These are phyloP conservation scores for Pythium dissotocum DNA, from an alignment of 352 stramenopile genomes.

Conservation along the genomic window DNA sequence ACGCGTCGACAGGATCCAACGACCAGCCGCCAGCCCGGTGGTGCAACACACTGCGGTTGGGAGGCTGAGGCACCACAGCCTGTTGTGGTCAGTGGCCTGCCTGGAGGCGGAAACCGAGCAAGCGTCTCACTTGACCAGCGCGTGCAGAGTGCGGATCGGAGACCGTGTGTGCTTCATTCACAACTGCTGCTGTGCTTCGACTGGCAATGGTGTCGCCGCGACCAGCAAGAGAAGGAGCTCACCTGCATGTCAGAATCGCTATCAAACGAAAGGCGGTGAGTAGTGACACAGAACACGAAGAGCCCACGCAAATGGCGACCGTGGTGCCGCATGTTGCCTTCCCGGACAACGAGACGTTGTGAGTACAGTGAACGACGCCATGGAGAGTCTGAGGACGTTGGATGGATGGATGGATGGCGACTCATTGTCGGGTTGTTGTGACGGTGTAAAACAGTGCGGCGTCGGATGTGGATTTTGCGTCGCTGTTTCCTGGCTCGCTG, in stretches of 20 bases:
- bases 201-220: background rate
- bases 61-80: background rate
- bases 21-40: conserved; percentile 1
- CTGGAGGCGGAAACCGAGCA: background rate
- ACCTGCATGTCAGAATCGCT: conserved; percentile 6
- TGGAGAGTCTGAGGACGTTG: background rate
- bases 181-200: background rate
- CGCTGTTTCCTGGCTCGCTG: conserved; percentile 24
- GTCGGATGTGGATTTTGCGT: conserved; percentile 26
- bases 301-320: background rate
- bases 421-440: background rate
- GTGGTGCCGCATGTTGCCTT: conserved; percentile 20
- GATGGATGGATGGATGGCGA: background rate
- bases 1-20: background rate
- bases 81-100: background rate
- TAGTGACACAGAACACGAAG: background rate
- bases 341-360: conserved; percentile 30
- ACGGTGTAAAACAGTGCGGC: conserved; percentile 4
- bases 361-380: background rate
- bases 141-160: background rate
- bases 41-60: too few relatives aligned
- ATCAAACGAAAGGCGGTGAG: conserved; percentile 3
- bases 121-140: background rate
- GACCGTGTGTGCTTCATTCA: background rate
- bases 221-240: background rate